phyloP scores from a whole-genome alignment of 2,329 filamentous ascomycete genomes.

The Sporothrix variecibatus region DNA sequence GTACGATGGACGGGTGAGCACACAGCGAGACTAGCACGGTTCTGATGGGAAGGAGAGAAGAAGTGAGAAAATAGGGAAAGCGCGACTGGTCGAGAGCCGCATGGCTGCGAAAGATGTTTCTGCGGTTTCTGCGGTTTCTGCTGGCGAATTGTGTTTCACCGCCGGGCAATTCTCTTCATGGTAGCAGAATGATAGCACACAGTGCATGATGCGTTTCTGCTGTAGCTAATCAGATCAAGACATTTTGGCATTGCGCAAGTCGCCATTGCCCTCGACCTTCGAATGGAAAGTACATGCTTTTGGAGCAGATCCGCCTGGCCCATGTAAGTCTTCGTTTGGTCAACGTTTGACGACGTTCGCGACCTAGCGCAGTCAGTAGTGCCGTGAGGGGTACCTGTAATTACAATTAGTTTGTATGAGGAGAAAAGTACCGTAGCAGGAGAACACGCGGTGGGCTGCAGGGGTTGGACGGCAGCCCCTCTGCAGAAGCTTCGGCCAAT shows the following conservation, averaged over 20 bases:
- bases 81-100: not conserved
- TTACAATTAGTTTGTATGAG: too few relatives aligned
- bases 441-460: slow-evolving; percentile 4
- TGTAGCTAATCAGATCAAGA: not conserved
- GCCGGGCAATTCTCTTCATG: not conserved
- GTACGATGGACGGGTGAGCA: not conserved
- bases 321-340: not conserved
- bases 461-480: not conserved
- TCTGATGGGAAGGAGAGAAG: not conserved
- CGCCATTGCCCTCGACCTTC: not conserved
- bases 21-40: not conserved
- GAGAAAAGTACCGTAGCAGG: not conserved
- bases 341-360: not conserved
- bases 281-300: not conserved
- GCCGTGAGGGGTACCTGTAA: not conserved
- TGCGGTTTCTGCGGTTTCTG: not conserved
- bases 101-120: not conserved
- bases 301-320: not conserved
- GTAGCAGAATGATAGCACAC: not conserved
- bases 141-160: not conserved
- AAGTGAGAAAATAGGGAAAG: not conserved
- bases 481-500: slow-evolving; percentile 14
- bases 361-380: not conserved
- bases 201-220: not conserved
- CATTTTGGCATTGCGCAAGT: slow-evolving; percentile 7